These are phyloP conservation scores for Limonium bicolor DNA, from an alignment of 148 eudicot species.

Conservation along the genomic window DNA sequence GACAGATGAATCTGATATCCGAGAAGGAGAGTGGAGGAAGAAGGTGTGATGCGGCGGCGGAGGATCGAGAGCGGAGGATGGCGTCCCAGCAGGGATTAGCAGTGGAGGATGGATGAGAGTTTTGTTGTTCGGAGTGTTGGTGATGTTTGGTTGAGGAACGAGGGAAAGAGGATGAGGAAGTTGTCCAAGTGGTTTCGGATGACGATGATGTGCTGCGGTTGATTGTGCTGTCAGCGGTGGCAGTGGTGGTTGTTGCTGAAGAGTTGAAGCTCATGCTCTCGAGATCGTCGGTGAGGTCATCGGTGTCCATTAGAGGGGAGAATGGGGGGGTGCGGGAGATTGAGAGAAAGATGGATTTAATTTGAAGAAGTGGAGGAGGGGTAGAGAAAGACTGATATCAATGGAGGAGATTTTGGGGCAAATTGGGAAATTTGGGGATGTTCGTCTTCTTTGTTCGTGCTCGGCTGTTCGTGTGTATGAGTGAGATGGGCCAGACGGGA, in stretches of 20 bases:
- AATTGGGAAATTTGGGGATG: too few relatives aligned
- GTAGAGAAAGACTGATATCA: too few relatives aligned
- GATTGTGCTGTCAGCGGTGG: slow-evolving; percentile 25
- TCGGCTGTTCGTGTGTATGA: too few relatives aligned
- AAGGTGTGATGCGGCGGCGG: neutral
- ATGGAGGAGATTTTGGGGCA: too few relatives aligned
- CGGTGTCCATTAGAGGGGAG: slow-evolving; percentile 7
- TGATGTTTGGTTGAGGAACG: too few relatives aligned
- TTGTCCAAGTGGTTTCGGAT: slow-evolving; percentile 44
- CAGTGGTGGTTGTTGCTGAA: slow-evolving; percentile 31
- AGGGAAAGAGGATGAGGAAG: slow-evolving; percentile 21
- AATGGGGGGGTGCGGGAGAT: too few relatives aligned
- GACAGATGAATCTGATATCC: slow-evolving; percentile 58
- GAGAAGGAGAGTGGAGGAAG: slow-evolving; percentile 27
- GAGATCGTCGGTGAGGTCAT: slow-evolving; percentile 58
- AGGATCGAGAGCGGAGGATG: slow-evolving; percentile 15
- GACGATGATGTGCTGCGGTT: slow-evolving; percentile 52
- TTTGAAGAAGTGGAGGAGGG: too few relatives aligned
- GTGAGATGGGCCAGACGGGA: too few relatives aligned
- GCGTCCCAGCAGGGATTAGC: slow-evolving; percentile 25
- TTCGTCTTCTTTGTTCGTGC: too few relatives aligned
- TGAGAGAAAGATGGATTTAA: too few relatives aligned
- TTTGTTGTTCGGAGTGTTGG: too few relatives aligned
- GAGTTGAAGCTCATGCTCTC: slow-evolving; percentile 80
- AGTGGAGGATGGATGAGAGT: too few relatives aligned